Conservation (phyloP, 345 rosid genomes). For the Melaleuca quinquenervia region DNA sequence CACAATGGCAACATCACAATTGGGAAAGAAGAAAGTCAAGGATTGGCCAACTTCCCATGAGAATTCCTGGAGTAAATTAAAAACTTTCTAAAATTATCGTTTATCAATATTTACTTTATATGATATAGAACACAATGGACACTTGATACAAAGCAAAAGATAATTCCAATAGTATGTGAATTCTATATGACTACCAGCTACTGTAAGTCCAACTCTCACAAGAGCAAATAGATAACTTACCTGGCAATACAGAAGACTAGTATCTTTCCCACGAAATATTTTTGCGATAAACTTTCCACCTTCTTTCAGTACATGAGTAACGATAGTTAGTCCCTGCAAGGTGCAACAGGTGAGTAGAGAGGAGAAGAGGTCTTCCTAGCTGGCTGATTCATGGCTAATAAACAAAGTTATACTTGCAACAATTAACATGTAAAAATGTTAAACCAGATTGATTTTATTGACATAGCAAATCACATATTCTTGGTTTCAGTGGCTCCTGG, state of each 20-base stretch:
- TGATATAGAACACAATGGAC: neutral
- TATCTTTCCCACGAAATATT: constrained; percentile 98
- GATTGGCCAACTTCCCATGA: neutral
- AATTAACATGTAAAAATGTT: neutral
- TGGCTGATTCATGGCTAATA: neutral
- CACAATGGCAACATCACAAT: neutral
- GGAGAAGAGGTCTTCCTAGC: neutral
- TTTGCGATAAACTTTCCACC: constrained; percentile 92
- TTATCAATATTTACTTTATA: neutral
- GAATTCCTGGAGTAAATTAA: neutral
- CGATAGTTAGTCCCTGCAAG: constrained; percentile 81
- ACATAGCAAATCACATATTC: neutral
- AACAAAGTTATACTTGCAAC: neutral
- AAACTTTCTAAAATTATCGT: neutral
- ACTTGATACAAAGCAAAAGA: neutral
- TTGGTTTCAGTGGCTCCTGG: neutral
- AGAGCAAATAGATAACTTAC: constrained; percentile 22
- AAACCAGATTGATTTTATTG: neutral
- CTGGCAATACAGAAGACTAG: constrained; percentile 91
- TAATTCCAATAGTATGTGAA: neutral
- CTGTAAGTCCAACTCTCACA: neutral
- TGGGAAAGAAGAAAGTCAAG: neutral
- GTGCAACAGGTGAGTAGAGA: neutral
- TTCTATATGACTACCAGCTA: neutral
- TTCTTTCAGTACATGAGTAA: constrained; percentile 73